Evolutionary conservation across 768 basidiomycete species (phyloP).

Genomic region (Dioszegia aurantiaca): DNA sequence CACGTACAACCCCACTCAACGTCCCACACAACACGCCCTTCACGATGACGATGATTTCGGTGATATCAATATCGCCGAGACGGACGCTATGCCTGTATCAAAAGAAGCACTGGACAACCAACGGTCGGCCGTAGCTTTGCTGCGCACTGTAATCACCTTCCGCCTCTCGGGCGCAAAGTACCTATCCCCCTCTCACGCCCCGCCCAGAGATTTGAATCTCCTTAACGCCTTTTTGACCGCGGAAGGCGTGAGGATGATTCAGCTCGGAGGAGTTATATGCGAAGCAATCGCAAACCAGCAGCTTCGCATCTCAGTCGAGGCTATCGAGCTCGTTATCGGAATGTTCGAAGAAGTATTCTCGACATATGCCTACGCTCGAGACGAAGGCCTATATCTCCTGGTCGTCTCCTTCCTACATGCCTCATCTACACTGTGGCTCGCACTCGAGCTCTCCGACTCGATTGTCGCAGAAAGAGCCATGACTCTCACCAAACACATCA

Average conservation of each 20-base stretch:
- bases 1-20: too few species aligned
- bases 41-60: slow-evolving; percentile 48
- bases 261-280: slow-evolving; percentile 62
- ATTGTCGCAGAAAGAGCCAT: slow-evolving; percentile 51
- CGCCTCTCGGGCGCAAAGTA: slow-evolving; percentile 26
- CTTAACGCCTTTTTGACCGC: slow-evolving; percentile 51
- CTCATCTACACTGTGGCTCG: slow-evolving; percentile 64
- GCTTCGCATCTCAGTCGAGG: slow-evolving; percentile 59
- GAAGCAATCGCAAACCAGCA: slow-evolving; percentile 60
- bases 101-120: slow-evolving; percentile 35
- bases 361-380: slow-evolving; percentile 61
- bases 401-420: slow-evolving; percentile 64
- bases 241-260: slow-evolving; percentile 58
- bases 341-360: slow-evolving; percentile 59
- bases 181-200: slow-evolving; percentile 2
- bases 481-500: slow-evolving; percentile 44
- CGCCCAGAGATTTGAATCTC: slow-evolving; percentile 35
- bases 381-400: slow-evolving; percentile 59
- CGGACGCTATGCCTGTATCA: slow-evolving; percentile 39
- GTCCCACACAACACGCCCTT: background rate
- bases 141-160: slow-evolving; percentile 22
- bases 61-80: slow-evolving; percentile 38
- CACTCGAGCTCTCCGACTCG: slow-evolving; percentile 39
- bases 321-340: slow-evolving; percentile 60
- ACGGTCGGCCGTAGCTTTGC: slow-evolving; percentile 17